phyloP scores from a whole-genome alignment of 257 asterid genomes.

The Fraxinus cuspidata region DNA sequence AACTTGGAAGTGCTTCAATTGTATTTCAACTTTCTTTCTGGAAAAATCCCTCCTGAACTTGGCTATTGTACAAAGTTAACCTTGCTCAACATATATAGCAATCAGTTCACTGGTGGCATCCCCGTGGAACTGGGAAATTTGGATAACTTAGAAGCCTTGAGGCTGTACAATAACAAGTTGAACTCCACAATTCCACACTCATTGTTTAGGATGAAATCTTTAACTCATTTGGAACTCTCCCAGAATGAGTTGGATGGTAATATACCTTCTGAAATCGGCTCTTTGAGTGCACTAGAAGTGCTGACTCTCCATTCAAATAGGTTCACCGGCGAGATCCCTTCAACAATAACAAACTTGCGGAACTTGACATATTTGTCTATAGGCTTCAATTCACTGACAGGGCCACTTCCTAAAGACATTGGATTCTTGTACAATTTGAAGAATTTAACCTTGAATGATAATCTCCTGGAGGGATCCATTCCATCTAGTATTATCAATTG shows the following conservation, averaged over 20 bases:
- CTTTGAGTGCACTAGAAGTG: conserved; percentile 53
- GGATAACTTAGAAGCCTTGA: conserved; percentile 39
- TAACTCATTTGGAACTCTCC: conserved; percentile 59
- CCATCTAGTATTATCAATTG: conserved; percentile 65
- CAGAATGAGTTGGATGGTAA: conserved; percentile 51
- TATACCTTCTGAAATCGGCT: conserved; percentile 51
- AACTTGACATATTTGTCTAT: conserved; percentile 67
- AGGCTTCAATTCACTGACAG: conserved; percentile 59
- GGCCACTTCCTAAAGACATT: conserved; percentile 55
- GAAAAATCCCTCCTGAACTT: conserved; percentile 65
- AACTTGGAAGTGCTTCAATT: conserved; percentile 53
- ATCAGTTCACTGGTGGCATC: conserved; percentile 58
- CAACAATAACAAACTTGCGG: conserved; percentile 49
- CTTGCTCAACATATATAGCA: conserved; percentile 43
- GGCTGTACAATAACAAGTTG: conserved; percentile 51
- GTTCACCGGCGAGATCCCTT: conserved; percentile 66
- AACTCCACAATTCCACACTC: conserved; percentile 67
- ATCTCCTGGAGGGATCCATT: conserved; percentile 57
- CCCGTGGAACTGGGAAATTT: conserved; percentile 67
- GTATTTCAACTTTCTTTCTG: conserved; percentile 51
- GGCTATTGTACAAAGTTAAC: conserved; percentile 49
- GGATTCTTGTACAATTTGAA: conserved; percentile 60
- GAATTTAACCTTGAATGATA: conserved; percentile 52
- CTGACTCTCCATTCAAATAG: conserved; percentile 73
- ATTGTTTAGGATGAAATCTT: conserved; percentile 47